Evolutionary conservation across 371 early-diverging fungal species (phyloP).

Genomic region (Catenaria anguillulae): DNA sequence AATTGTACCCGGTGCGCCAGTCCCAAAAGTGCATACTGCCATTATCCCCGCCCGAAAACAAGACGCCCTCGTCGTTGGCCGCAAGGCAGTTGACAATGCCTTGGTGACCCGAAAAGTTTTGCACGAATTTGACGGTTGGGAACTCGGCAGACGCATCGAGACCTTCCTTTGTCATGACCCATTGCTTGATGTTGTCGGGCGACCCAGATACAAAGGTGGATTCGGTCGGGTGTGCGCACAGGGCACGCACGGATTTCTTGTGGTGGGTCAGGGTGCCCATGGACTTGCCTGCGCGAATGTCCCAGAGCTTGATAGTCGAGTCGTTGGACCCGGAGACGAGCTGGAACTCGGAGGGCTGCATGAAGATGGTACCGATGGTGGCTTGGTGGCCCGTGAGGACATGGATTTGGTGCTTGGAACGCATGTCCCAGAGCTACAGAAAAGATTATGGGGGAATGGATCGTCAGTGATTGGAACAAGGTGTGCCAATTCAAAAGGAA

Average conservation of each 20-base stretch:
- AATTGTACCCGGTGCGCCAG: conserved; percentile 87
- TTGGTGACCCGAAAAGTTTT: conserved; percentile 75
- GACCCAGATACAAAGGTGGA: conserved; percentile 86
- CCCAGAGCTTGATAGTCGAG: conserved; percentile 84
- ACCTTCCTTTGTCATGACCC: conserved; percentile 25
- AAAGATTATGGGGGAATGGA: conserved; percentile 5
- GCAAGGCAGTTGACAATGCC: conserved; percentile 80
- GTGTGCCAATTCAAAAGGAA: too few relatives aligned
- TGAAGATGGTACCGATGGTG: conserved; percentile 72
- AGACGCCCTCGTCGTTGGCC: conserved; percentile 76
- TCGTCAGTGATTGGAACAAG: too few relatives aligned
- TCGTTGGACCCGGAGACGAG: conserved; percentile 89
- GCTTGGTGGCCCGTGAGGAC: conserved; percentile 74
- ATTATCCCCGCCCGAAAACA: conserved; percentile 88
- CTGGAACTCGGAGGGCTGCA: conserved; percentile 90
- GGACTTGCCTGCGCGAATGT: conserved; percentile 89
- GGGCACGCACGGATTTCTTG: conserved; percentile 85
- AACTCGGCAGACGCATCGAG: conserved; percentile 34
- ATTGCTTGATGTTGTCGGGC: conserved; percentile 87
- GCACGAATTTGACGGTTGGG: conserved; percentile 84
- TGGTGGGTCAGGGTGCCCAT: conserved; percentile 90
- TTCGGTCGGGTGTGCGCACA: conserved; percentile 80
- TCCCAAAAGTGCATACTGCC: conserved; percentile 93
- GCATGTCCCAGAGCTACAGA: conserved; percentile 83
- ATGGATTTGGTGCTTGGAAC: conserved; percentile 85